Conservation (phyloP, 78 protist species). For the Dictyostelium capitatum region DNA sequence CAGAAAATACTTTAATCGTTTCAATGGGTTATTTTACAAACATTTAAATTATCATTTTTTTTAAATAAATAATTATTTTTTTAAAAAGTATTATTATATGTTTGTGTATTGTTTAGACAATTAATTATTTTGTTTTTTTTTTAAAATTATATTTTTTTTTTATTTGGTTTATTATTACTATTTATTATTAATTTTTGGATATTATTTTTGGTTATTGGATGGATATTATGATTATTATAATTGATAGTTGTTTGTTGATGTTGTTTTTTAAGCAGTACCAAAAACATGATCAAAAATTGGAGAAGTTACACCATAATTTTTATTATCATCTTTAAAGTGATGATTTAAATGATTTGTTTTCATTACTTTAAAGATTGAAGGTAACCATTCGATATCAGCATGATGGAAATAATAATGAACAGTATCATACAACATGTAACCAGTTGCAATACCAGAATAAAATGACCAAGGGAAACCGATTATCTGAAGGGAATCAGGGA, state of each 20-base stretch:
- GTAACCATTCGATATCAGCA: slow-evolving; percentile 67
- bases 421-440: slow-evolving; percentile 80
- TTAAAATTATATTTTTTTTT: neutral
- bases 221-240: neutral
- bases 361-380: slow-evolving; percentile 34
- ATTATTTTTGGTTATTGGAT: neutral
- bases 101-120: too few species aligned
- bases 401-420: slow-evolving; percentile 84
- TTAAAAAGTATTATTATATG: too few species aligned
- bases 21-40: slow-evolving; percentile 69
- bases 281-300: slow-evolving; percentile 75
- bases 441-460: slow-evolving; percentile 72
- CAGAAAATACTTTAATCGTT: neutral
- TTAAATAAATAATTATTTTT: too few species aligned
- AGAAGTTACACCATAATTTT: slow-evolving; percentile 80
- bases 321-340: slow-evolving; percentile 80
- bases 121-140: too few species aligned
- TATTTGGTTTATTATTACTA: neutral
- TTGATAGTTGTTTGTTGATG: neutral
- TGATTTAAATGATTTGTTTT: slow-evolving; percentile 78
- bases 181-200: neutral
- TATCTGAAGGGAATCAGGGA: slow-evolving; percentile 22
- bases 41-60: slow-evolving; percentile 6
- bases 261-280: slow-evolving; percentile 34
- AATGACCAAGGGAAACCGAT: slow-evolving; percentile 70